Percentiles rank a stretch among this genome's conserved stretches.
Conservation (phyloP, 78 protist genomes). For the Dictyostelium brefeldianum region DNA sequence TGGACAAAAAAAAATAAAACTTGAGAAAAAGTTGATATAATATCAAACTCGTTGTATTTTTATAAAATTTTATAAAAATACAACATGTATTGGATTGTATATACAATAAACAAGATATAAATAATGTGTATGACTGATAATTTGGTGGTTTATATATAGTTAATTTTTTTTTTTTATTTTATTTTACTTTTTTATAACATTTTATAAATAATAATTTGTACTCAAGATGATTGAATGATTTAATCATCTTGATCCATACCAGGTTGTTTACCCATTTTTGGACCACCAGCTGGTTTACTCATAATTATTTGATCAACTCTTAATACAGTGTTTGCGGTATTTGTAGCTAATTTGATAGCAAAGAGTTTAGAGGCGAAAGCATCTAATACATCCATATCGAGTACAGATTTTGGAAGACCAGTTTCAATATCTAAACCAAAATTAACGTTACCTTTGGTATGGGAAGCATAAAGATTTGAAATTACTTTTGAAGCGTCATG, state of each 20-base stretch:
- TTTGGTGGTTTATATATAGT: neutral
- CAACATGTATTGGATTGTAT: too few species aligned
- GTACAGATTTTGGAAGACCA: conserved; percentile 39
- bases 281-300: conserved; percentile 98
- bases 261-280: conserved; percentile 85
- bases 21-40: too few species aligned
- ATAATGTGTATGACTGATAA: neutral
- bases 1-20: too few species aligned
- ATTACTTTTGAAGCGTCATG: conserved; percentile 86
- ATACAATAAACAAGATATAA: too few species aligned
- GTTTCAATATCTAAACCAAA: conserved; percentile 95
- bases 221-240: neutral
- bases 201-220: neutral
- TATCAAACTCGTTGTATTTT: too few species aligned
- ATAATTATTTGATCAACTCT: conserved; percentile 99
- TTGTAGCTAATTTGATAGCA: conserved; percentile 94
- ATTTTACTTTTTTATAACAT: neutral
- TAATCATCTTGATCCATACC: conserved; percentile 48
- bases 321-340: conserved; percentile 98
- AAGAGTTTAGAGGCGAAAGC: conserved; percentile 84
- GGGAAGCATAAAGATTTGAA: conserved; percentile 93
- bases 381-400: conserved; percentile 90
- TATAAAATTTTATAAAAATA: too few species aligned
- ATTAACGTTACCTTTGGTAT: conserved; percentile 88
- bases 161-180: neutral